A percentile compares a stretch with the other conserved stretches of the same genome.
Evolutionary conservation across 257 asterid genomes (phyloP).

Genomic region (Solanum stenotomum): DNA sequence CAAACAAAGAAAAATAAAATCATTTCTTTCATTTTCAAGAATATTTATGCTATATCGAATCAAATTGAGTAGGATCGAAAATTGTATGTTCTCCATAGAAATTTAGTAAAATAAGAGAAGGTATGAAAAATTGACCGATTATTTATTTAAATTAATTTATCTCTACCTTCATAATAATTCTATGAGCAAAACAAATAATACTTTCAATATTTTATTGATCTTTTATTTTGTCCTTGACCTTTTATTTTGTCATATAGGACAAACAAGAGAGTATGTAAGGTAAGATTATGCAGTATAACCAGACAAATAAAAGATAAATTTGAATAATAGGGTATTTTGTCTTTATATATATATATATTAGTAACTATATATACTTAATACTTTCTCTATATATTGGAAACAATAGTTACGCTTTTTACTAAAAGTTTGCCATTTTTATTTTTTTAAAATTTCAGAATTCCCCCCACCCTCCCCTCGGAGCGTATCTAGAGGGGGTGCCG

Average conservation of each 20-base stretch:
- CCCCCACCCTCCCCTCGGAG: no score
- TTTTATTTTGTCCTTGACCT: background rate
- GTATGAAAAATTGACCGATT: background rate
- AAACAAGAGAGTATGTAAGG: background rate
- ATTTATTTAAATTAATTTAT: background rate
- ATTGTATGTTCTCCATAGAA: background rate
- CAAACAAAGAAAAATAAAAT: background rate
- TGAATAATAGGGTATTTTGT: background rate
- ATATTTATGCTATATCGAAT: background rate
- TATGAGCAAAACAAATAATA: background rate
- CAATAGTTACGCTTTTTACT: background rate
- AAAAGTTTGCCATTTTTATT: no score
- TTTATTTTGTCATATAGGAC: background rate
- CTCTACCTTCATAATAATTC: background rate
- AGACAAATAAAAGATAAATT: background rate
- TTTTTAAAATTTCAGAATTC: no score
- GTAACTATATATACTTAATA: background rate
- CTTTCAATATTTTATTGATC: background rate
- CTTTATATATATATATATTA: background rate
- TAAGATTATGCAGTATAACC: background rate
- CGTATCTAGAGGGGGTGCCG: no score
- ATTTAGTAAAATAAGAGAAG: background rate
- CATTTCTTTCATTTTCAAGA: background rate
- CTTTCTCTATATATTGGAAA: no score
- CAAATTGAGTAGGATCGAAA: background rate